Evolutionary conservation across 2,329 filamentous ascomycete genomes (phyloP).

Genomic region (Botrytis squamosa): DNA sequence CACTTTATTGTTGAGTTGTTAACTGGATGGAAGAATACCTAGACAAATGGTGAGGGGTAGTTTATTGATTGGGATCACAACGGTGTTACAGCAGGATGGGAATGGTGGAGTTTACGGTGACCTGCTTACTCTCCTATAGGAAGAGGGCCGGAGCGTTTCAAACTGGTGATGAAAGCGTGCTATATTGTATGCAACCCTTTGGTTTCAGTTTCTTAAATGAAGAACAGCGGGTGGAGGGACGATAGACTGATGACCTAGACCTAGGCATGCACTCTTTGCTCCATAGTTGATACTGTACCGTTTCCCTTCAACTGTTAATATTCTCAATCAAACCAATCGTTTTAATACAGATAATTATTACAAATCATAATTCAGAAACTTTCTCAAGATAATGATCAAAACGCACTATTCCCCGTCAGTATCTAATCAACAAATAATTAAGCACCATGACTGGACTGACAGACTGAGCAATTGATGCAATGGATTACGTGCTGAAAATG

Average conservation of each 20-base stretch:
- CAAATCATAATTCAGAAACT: not conserved
- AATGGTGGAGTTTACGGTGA: not conserved
- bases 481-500: conserved; percentile 15
- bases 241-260: not conserved
- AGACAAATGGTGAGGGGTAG: not conserved
- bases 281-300: not conserved
- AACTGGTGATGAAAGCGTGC: not conserved
- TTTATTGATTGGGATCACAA: not conserved
- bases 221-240: not conserved
- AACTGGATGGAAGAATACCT: conserved; percentile 36
- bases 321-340: not conserved
- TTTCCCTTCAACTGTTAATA: not conserved
- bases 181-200: not conserved
- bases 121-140: not conserved
- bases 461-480: conserved; percentile 5
- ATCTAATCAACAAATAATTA: not conserved
- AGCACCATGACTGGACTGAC: not conserved
- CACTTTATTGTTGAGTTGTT: conserved; percentile 39
- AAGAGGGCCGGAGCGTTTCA: not conserved
- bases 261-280: not conserved
- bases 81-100: not conserved
- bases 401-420: not conserved
- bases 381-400: not conserved
- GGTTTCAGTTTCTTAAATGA: not conserved
- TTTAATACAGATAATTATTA: not conserved